phyloP scores from a whole-genome alignment of 495 filamentous ascomycete genomes.

The Bacidia gigantensis region DNA sequence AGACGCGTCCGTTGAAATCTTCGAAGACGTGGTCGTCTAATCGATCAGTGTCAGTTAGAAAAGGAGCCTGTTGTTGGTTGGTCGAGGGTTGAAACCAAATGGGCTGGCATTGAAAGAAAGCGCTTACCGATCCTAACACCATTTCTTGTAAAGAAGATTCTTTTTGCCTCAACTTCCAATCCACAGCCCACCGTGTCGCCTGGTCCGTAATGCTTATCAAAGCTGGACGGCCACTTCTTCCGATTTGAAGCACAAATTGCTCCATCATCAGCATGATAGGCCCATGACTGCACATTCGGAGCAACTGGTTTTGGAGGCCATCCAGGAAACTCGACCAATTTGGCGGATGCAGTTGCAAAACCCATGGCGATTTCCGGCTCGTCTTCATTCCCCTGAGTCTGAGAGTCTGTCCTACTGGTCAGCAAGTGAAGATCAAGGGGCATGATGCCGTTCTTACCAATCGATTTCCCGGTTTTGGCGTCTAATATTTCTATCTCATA shows the following conservation, averaged over 20 bases:
- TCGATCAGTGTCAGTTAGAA: neutral
- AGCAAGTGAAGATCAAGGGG: neutral
- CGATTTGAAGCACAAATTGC: conserved; percentile 4
- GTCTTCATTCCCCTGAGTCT: neutral
- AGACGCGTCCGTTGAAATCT: conserved; percentile 4
- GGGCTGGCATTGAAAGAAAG: too few relatives aligned
- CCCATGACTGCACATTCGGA: conserved; percentile 9
- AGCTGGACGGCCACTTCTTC: conserved; percentile 3
- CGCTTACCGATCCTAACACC: conserved; percentile 1
- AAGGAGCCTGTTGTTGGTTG: too few relatives aligned
- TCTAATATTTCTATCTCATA: conserved; percentile 10
- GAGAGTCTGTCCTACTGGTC: neutral
- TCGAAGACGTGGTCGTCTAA: neutral
- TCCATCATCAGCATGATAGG: conserved; percentile 11
- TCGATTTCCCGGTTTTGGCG: conserved; percentile 3
- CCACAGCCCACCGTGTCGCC: conserved; percentile 12
- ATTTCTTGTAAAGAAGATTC: conserved; percentile 9
- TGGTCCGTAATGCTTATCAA: conserved; percentile 4
- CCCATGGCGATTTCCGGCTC: conserved; percentile 1
- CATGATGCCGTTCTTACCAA: conserved; percentile 1
- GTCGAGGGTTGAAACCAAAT: too few relatives aligned
- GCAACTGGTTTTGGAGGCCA: conserved; percentile 2
- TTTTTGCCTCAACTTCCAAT: conserved; percentile 1
- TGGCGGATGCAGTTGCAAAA: neutral
- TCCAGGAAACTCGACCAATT: neutral